Conservation (phyloP, 805 yeast species). For the Wickerhamiella hasegawae region DNA sequence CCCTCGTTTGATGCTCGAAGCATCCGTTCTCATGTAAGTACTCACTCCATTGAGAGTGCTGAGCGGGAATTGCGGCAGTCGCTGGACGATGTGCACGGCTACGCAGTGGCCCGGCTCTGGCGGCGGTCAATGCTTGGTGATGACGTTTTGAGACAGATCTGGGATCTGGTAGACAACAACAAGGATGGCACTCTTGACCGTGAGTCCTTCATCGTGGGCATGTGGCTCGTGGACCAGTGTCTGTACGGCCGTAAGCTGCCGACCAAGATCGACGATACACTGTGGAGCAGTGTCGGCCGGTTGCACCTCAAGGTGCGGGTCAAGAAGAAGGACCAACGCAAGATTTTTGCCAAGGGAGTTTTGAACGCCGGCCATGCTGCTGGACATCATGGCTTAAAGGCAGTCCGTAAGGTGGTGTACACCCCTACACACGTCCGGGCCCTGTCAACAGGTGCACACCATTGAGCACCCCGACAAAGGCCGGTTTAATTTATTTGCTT, state of each 20-base stretch:
- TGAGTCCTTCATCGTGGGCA: conserved; percentile 83
- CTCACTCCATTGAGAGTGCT: not conserved
- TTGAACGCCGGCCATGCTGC: too few relatives aligned
- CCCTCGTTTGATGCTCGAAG: not conserved
- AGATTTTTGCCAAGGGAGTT: too few relatives aligned
- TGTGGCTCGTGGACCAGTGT: conserved; percentile 96
- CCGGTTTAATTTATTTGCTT: too few relatives aligned
- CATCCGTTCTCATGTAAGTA: not conserved
- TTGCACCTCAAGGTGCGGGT: conserved; percentile 25
- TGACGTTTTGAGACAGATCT: conserved; percentile 43
- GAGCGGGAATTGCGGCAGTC: not conserved
- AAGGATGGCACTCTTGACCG: conserved; percentile 61
- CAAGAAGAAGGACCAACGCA: conserved; percentile 14
- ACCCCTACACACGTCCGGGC: too few relatives aligned
- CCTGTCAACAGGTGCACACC: too few relatives aligned
- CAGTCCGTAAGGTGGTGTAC: not conserved
- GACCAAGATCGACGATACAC: conserved; percentile 39
- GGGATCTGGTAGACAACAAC: conserved; percentile 44
- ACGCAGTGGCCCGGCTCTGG: conserved; percentile 71
- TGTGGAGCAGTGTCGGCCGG: conserved; percentile 64
- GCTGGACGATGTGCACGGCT: conserved; percentile 30
- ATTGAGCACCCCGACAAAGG: too few relatives aligned
- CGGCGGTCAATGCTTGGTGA: conserved; percentile 53
- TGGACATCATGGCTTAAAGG: too few relatives aligned
- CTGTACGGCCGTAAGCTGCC: conserved; percentile 88